Evolutionary conservation across 106 monocot genomes (phyloP).

Genomic region (Platanthera zijinensis): DNA sequence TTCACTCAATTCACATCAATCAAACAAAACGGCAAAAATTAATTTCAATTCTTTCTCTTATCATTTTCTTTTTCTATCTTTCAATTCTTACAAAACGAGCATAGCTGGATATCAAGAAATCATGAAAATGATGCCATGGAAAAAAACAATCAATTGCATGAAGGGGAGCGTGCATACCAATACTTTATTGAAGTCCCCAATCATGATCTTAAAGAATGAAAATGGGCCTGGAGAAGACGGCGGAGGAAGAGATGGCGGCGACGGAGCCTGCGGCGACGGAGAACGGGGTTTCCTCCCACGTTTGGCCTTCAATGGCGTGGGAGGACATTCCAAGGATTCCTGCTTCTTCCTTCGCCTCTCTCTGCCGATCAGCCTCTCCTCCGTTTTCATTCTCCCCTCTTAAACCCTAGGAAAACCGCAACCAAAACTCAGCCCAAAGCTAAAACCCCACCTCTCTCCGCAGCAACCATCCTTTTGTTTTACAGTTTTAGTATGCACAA

Average conservation of each 20-base stretch:
- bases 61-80: too few relatives aligned
- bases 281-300: conserved; percentile 2
- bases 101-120: neutral
- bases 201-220: conserved; percentile 31
- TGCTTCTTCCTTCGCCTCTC: neutral
- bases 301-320: neutral
- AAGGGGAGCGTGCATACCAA: conserved; percentile 15
- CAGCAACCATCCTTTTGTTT: neutral
- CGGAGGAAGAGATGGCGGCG: neutral
- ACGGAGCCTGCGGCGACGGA: neutral
- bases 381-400: neutral
- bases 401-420: conserved; percentile 4
- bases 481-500: too few relatives aligned
- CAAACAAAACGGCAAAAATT: too few relatives aligned
- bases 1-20: too few relatives aligned
- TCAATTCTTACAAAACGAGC: too few relatives aligned
- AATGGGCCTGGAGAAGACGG: neutral
- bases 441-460: neutral
- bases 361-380: neutral
- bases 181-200: conserved; percentile 15
- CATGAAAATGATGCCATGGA: neutral
- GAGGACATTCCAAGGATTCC: neutral
- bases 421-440: neutral
- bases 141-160: neutral
- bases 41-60: too few relatives aligned